Evolutionary conservation across 176 grass and related monocot species (phyloP), one percentile per base, ranked within the genome.

Genomic region (Leersia perrieri): DNA sequence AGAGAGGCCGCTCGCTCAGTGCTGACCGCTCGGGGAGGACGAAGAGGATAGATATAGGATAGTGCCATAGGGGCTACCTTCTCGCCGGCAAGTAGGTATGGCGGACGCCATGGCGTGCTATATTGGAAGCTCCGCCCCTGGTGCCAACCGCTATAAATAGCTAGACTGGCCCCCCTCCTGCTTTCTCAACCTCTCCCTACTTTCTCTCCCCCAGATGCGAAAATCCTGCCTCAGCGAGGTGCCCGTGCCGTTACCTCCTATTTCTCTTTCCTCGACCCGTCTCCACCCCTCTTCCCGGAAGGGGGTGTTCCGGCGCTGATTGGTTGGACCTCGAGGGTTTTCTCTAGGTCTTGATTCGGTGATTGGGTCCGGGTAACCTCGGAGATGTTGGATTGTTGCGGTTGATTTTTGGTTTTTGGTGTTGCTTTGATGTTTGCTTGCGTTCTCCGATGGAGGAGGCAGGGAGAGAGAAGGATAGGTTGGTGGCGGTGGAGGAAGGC

Each of bases 131-230:
- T 53, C 49, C 49, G 49, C 49, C 47, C 47, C 16, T 51, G 15
- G 51, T 57, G 53, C 22, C 53, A 58, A 25, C 7, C 2, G 20
- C 53, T 58, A 58, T 58, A 58, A 25, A 25, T 58, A 58, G 53
- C 28, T 9, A 33, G 1, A 8, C 55, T 28, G 12, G 1, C 8
- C 18, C 15, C 12, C 10, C 9, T 42, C 23, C 44, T 29, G 2
- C 74, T 58, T 73, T 57, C 45, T 51, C 30, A 57, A 42, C 55
- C 68, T 58, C 18, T 16, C 29, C 76, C 76, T 41, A 23, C 18
- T 38, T 64, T 83, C 51, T 66, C 87, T 73, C 68, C 33, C 11
- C 65, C 73, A 64, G 73, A 86, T 83, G 83, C 66, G 80, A 83
- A 63, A 71, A 73, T 78, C 40, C 55, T 78, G 78, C 33, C 32